Evolutionary conservation across 805 yeast species (phyloP).

Genomic region (Saitoella complicata): DNA sequence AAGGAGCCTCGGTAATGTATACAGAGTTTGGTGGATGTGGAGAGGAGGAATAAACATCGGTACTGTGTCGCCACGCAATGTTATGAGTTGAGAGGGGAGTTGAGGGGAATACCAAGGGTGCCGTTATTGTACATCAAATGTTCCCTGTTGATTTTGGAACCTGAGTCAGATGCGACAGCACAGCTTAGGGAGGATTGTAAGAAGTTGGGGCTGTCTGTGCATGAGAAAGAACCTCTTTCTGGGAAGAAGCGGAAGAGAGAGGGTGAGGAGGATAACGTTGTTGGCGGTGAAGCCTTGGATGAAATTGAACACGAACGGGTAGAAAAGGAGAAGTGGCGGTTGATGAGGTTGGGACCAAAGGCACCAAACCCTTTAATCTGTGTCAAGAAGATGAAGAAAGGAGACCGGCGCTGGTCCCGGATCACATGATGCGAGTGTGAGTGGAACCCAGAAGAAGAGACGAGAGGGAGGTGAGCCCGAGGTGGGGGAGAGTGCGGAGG

Average conservation of each 20-base stretch:
- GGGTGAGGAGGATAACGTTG: slow-evolving; percentile 11
- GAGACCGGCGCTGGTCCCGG: no score
- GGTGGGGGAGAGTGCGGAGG: no score
- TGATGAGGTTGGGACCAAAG: slow-evolving; percentile 49
- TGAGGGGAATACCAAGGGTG: slow-evolving; percentile 73
- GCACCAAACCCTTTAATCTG: slow-evolving; percentile 89
- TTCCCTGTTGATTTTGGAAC: slow-evolving; percentile 93
- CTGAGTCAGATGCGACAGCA: slow-evolving; percentile 58
- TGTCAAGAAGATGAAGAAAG: slow-evolving; percentile 53
- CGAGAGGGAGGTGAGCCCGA: no score
- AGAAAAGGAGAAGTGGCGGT: slow-evolving; percentile 28
- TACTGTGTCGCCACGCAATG: slow-evolving; percentile 80
- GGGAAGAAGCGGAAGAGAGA: slow-evolving; percentile 16
- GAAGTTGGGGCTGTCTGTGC: slow-evolving; percentile 73
- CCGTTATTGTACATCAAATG: slow-evolving; percentile 78
- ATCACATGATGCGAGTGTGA: no score
- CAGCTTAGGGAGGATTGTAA: slow-evolving; percentile 37
- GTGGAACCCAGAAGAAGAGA: no score
- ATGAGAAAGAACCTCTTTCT: slow-evolving; percentile 16
- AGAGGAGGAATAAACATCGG: slow-evolving; percentile 75
- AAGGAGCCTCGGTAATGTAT: slow-evolving; percentile 61
- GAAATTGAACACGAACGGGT: background rate
- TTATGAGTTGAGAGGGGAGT: slow-evolving; percentile 43
- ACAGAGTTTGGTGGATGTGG: slow-evolving; percentile 45
- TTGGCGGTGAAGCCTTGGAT: slow-evolving; percentile 7